Conservation (phyloP, 2,329 filamentous ascomycete genomes). For the Xylaria sp. region DNA sequence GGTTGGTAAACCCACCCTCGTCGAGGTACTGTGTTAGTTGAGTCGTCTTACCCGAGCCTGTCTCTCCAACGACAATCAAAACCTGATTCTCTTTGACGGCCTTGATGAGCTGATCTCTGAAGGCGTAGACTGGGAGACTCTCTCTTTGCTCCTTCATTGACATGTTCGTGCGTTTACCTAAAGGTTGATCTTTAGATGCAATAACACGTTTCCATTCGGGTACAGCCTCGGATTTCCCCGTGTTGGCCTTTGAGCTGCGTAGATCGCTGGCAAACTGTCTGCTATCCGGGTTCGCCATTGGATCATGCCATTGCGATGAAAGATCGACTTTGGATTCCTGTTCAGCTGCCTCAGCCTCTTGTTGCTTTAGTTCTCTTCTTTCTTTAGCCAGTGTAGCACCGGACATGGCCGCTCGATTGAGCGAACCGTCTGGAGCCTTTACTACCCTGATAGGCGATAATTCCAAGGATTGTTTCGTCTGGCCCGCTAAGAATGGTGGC, state of each 20-base stretch:
- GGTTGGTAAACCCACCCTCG: constrained; percentile 87
- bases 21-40: constrained; percentile 95
- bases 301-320: constrained; percentile 93
- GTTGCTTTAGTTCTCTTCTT: constrained; percentile 85
- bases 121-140: constrained; percentile 86
- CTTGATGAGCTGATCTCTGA: constrained; percentile 86
- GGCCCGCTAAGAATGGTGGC: constrained; percentile 92
- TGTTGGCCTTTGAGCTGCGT: constrained; percentile 69
- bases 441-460: constrained; percentile 95
- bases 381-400: constrained; percentile 90
- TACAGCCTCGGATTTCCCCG: constrained; percentile 72
- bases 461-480: constrained; percentile 96
- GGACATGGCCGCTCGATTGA: constrained; percentile 96
- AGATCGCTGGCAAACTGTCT: constrained; percentile 90
- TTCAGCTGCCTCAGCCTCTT: constrained; percentile 82
- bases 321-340: constrained; percentile 85
- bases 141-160: constrained; percentile 96
- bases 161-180: constrained; percentile 88
- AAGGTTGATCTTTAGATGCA: constrained; percentile 79
- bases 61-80: constrained; percentile 95
- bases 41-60: constrained; percentile 96
- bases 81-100: constrained; percentile 90
- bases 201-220: constrained; percentile 94
- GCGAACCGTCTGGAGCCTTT: constrained; percentile 96
- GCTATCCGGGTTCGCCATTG: constrained; percentile 87